Base-by-base conservation (phyloP, 768 basidiomycete species). In the Tulasnella sp. region DNA sequence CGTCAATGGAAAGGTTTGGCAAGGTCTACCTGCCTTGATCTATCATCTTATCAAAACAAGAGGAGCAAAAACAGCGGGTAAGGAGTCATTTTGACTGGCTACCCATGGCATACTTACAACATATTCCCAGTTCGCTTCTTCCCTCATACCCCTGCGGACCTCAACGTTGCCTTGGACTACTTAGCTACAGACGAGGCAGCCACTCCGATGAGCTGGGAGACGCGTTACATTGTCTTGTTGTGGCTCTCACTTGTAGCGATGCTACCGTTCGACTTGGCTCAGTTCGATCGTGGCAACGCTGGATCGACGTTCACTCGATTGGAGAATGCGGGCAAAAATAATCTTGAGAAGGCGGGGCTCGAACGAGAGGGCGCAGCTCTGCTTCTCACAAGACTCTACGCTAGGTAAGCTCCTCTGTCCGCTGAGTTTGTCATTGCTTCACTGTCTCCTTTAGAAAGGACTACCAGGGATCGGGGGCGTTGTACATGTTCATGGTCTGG, bases 181-280 rank as follows among this genome's bases (percentile, higher is more conserved):
- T 84, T 92, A 76, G 81, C 83, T 39, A 76, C 82, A 40, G 82
- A 81, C 22, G 80, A 83, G 41, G 84, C 82, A 42, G 32, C 47
- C 71, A 79, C 80, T 64, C 75, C 78, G 0, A 77, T 79, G 9
- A 85, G 88, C 42, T 98, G 97, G 97, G 81, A 90, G 29, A 79
- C 94, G 67, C 89, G 94, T 73, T 94, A 95, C 77, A 84, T 91
- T 36, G 82, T 92, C 32, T 83, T 99, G 9, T 83, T 97, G 12
- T 98, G 96, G 96, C 84, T 98, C n/a, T 91, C 92, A 26, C 86
- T 99, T 29, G 90, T 97, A 64, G 90, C 91, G 81, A 93, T 92
- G 82, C 89, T 98, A 19, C 97, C 97, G 0, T 99, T 99, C 79
- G 89, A 92, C 77, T 82, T 99, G 42, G 84, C 87, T 36, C 91